Conservation (phyloP, 129 eudicot species). For the Apium graveolens region DNA sequence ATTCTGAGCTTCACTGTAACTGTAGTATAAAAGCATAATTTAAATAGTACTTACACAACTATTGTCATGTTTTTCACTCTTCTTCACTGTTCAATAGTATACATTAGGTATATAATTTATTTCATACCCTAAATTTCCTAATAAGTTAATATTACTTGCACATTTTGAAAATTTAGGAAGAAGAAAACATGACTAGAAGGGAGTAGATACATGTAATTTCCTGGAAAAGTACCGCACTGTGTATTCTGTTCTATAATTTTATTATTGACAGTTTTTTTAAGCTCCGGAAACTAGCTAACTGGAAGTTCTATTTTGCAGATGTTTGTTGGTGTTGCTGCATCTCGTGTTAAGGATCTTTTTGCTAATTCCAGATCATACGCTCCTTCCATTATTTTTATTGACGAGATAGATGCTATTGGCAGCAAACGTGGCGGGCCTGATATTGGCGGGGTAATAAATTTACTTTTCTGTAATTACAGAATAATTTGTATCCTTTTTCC, state of each 20-base stretch:
- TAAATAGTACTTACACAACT: neutral
- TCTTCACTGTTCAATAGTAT: neutral
- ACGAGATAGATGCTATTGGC: constrained; percentile 97
- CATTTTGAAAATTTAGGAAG: too few species aligned
- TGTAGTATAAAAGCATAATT: neutral
- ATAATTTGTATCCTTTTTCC: neutral
- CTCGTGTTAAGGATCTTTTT: too few species aligned
- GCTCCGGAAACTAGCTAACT: constrained; percentile 14
- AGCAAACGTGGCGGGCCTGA: constrained; percentile 99
- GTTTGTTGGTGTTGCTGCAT: constrained; percentile 97
- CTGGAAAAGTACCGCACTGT: neutral
- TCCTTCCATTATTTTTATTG: too few species aligned
- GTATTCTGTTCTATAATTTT: neutral
- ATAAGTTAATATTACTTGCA: too few species aligned
- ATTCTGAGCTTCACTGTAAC: neutral
- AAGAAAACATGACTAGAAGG: too few species aligned
- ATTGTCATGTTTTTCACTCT: neutral
- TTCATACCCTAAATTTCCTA: neutral
- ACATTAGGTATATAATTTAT: neutral
- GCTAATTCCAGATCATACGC: constrained; percentile 70
- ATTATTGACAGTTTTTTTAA: too few species aligned
- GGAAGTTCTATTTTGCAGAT: constrained; percentile 39
- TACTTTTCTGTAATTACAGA: constrained; percentile 1
- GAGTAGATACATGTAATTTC: too few species aligned
- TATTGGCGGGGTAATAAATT: constrained; percentile 74